Percentiles rank a stretch among this genome's conserved stretches.
These are phyloP conservation scores for Colletotrichum navitas DNA, from an alignment of 2,329 filamentous ascomycete genomes.

Conservation along the genomic window DNA sequence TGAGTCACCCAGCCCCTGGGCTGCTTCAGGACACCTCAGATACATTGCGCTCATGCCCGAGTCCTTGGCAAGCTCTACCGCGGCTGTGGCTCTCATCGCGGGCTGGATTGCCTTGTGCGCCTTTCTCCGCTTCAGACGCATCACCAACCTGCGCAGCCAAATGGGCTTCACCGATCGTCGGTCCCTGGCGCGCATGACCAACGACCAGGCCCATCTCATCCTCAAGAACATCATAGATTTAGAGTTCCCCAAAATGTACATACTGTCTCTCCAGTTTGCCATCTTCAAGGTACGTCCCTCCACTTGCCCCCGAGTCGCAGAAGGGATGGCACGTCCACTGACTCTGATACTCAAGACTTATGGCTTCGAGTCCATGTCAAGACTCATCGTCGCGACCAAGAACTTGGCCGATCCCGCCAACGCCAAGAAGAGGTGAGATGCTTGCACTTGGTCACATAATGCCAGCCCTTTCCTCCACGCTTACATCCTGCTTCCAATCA, in stretches of 20 bases:
- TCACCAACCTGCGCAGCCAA: constrained; percentile 48
- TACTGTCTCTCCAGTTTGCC: constrained; percentile 54
- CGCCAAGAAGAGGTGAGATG: constrained; percentile 52
- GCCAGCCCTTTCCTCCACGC: neutral
- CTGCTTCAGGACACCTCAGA: neutral
- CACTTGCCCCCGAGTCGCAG: neutral
- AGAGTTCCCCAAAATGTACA: constrained; percentile 57
- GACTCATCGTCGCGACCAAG: constrained; percentile 52
- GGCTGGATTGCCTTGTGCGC: constrained; percentile 52
- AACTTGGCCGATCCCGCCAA: constrained; percentile 50
- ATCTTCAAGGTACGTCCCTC: constrained; percentile 53
- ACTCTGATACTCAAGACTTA: constrained; percentile 51
- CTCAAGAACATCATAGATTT: constrained; percentile 50
- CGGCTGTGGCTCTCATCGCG: constrained; percentile 43
- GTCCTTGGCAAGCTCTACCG: neutral
- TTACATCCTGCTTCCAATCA: neutral
- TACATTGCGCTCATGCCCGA: neutral
- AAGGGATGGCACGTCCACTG: neutral
- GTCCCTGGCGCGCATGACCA: constrained; percentile 56
- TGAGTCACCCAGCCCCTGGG: neutral
- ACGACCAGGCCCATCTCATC: constrained; percentile 60
- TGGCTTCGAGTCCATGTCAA: constrained; percentile 54
- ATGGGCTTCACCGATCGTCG: constrained; percentile 52
- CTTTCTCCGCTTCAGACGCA: constrained; percentile 53
- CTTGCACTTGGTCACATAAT: neutral